Evolutionary conservation across 2,329 filamentous ascomycete genomes (phyloP).

Genomic region (Fusarium beomiforme): DNA sequence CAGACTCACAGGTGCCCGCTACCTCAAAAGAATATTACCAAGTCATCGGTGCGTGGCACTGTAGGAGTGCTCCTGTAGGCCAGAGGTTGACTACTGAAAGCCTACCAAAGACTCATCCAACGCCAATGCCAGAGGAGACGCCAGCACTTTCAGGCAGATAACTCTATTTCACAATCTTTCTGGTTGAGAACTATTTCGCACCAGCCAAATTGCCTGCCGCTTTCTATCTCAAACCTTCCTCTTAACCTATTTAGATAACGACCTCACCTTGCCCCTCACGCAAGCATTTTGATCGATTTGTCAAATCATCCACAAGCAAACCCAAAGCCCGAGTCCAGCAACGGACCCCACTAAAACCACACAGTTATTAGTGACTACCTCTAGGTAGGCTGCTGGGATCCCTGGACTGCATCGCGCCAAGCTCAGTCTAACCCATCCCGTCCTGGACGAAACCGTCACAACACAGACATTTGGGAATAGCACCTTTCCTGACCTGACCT

Average conservation of each 20-base stretch:
- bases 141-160: neutral
- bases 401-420: slow-evolving; percentile 28
- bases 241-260: neutral
- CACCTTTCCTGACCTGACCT: slow-evolving; percentile 15
- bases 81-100: slow-evolving; percentile 2
- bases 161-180: neutral
- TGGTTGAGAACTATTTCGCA: neutral
- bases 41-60: slow-evolving; percentile 9
- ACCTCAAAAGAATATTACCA: neutral
- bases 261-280: neutral
- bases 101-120: neutral
- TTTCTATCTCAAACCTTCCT: neutral
- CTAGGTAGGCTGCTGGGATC: slow-evolving; percentile 15
- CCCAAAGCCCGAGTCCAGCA: neutral
- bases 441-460: slow-evolving; percentile 31
- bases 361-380: slow-evolving; percentile 2
- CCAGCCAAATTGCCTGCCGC: neutral
- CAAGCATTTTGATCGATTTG: neutral
- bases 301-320: neutral
- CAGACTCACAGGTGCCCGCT: neutral
- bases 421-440: slow-evolving; percentile 24
- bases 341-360: neutral
- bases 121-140: neutral
- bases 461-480: slow-evolving; percentile 27
- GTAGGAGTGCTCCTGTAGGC: slow-evolving; percentile 4